Percentiles rank a stretch among this genome's conserved stretches.
Conservation (phyloP, 257 asterid genomes). For the Nicotiana paniculata region DNA sequence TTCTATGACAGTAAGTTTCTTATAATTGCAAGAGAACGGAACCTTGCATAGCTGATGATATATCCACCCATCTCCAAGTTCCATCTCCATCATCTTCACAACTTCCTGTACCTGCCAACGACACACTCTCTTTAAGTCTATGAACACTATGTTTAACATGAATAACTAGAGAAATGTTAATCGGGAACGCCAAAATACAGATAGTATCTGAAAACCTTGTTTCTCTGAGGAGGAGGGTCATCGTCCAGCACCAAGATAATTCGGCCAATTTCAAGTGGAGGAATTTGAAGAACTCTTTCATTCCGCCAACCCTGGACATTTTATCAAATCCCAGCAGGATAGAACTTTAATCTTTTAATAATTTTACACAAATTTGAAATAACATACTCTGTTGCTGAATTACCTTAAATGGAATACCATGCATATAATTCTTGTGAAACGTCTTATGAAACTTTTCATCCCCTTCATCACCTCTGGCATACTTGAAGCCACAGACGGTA, state of each 20-base stretch:
- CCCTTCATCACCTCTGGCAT: constrained; percentile 55
- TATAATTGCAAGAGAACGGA: constrained; percentile 10
- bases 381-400: neutral
- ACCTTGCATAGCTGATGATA: constrained; percentile 59
- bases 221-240: constrained; percentile 54
- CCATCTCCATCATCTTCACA: constrained; percentile 70
- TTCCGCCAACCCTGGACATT: constrained; percentile 61
- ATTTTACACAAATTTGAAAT: neutral
- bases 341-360: neutral
- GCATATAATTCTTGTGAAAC: constrained; percentile 71
- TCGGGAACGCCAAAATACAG: neutral
- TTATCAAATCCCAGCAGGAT: neutral
- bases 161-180: neutral
- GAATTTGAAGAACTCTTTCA: constrained; percentile 40
- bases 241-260: constrained; percentile 58
- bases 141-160: neutral
- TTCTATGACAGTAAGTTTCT: neutral
- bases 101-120: constrained; percentile 54
- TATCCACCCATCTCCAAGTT: constrained; percentile 87
- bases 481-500: constrained; percentile 53
- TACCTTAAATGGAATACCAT: constrained; percentile 72
- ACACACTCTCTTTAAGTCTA: neutral
- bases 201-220: constrained; percentile 40
- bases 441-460: constrained; percentile 71
- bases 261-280: constrained; percentile 43